These are phyloP conservation scores for Fusarium neocosmosporiellum DNA, from an alignment of 2,329 filamentous ascomycete species.

Conservation along the genomic window DNA sequence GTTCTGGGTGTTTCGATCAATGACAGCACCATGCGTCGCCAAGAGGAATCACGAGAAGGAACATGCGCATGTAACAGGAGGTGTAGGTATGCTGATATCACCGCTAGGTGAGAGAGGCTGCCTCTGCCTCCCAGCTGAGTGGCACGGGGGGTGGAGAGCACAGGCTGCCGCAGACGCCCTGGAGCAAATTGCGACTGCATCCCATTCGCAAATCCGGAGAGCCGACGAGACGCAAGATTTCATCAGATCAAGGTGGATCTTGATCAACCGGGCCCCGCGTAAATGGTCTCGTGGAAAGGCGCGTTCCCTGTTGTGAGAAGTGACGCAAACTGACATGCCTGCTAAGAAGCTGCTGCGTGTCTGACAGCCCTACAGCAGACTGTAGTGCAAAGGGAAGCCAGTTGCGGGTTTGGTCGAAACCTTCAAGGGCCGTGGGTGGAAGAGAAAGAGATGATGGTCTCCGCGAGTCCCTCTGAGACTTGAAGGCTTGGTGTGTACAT, in stretches of 20 bases:
- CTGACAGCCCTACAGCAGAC: background rate
- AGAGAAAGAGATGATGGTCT: background rate
- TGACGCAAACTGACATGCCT: background rate
- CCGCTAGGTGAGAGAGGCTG: background rate
- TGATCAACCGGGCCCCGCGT: background rate
- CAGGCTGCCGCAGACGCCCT: background rate
- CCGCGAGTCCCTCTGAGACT: background rate
- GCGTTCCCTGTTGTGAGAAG: background rate
- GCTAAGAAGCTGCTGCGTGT: background rate
- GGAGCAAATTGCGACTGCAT: background rate
- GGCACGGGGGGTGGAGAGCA: background rate
- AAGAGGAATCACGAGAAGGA: background rate
- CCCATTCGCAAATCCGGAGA: background rate
- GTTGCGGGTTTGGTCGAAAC: background rate
- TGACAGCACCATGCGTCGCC: background rate
- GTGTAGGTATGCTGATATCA: background rate
- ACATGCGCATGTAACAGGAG: background rate
- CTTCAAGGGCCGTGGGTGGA: background rate
- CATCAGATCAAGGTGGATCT: conserved; percentile 1
- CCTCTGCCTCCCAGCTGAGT: background rate
- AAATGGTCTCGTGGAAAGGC: background rate
- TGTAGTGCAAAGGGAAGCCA: background rate
- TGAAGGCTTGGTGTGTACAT: background rate
- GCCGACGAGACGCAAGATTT: conserved; percentile 1
- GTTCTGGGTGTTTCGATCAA: background rate